phyloP scores from a whole-genome alignment of 768 basidiomycete genomes.

The Suillus alpinus region DNA sequence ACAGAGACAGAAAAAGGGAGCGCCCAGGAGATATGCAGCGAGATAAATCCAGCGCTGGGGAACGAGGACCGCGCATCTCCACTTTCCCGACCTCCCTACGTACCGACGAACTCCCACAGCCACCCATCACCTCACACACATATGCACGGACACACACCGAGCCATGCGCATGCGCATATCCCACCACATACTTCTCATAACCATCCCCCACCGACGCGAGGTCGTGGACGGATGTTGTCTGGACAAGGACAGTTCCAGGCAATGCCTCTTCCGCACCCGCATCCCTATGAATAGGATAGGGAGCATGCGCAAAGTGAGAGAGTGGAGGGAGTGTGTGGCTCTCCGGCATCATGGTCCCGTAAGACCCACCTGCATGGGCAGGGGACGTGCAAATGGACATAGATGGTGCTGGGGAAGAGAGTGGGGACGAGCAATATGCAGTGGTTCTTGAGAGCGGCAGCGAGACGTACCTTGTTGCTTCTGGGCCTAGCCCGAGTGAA shows the following conservation, averaged over 20 bases:
- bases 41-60: neutral
- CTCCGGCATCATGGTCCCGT: neutral
- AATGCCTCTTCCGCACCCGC: constrained; percentile 13
- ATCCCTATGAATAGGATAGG: constrained; percentile 23
- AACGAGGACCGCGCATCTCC: constrained; percentile 9
- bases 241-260: constrained; percentile 32
- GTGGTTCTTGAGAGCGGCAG: constrained; percentile 24
- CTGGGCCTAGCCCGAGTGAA: constrained; percentile 1
- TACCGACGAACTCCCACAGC: constrained; percentile 14
- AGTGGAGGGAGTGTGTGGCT: constrained; percentile 17
- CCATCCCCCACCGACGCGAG: constrained; percentile 15
- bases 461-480: constrained; percentile 22
- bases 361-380: constrained; percentile 2
- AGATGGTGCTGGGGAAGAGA: constrained; percentile 8
- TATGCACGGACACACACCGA: constrained; percentile 19
- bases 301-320: constrained; percentile 18
- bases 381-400: constrained; percentile 9
- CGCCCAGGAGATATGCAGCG: constrained; percentile 2
- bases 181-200: neutral
- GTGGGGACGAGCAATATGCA: constrained; percentile 13
- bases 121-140: constrained; percentile 20
- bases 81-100: constrained; percentile 25
- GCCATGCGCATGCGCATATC: neutral
- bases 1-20: constrained; percentile 6
- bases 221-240: constrained; percentile 11